Evolutionary conservation across 495 filamentous ascomycete genomes (phyloP), one percentile per base, ranked within the genome.

Genomic region (Xylaria castorea): DNA sequence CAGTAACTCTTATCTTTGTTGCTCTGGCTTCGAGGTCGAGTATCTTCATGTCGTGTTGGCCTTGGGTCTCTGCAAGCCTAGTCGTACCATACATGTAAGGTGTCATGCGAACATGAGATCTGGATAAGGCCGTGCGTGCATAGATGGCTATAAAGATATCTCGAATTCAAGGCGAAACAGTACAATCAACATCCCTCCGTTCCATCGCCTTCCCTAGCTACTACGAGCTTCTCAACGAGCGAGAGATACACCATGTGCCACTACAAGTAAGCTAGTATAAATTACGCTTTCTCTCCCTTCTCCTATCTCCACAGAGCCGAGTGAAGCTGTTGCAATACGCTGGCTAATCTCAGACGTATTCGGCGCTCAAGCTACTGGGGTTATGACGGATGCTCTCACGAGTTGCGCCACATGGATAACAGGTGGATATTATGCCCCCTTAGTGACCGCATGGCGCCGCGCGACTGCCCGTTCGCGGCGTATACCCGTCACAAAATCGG

Each of bases 301-400:
- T 2, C 22, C 50, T 57, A 22, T 42, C 14, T 30, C 36, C 22
- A 66, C 20, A 44, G 25, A 48, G 5, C 14, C 18, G 1, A 27
- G 18, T 42, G 34, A 27, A 42, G 20, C 50, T 22, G 16, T 42
- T 57, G 4, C 50, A 8, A 30, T 42, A 32, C 34, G 34, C 50
- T 44, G 30, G 66, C 50, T 68, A 57, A 68, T n/a, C 32, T 34
- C 5, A 25, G 66, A 14, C 22, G 34, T 51, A 22, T 68, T 42
- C 34, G 50, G 3, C 12, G 46, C 32, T 55, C 34, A 68, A 51
- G 48, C 38, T 68, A 68, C 50, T 68, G 66, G 66, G 66, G 66
- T 0, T 68, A 55, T 4, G 50, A 68, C 30, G 50, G 50, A 25
- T 68, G 66, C 25, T 55, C 16, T 11, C 66, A 68, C 36, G 66